Evolutionary conservation across 495 filamentous ascomycete genomes (phyloP), one percentile per base, ranked within the genome.

Genomic region (Glarea lozoyensis): DNA sequence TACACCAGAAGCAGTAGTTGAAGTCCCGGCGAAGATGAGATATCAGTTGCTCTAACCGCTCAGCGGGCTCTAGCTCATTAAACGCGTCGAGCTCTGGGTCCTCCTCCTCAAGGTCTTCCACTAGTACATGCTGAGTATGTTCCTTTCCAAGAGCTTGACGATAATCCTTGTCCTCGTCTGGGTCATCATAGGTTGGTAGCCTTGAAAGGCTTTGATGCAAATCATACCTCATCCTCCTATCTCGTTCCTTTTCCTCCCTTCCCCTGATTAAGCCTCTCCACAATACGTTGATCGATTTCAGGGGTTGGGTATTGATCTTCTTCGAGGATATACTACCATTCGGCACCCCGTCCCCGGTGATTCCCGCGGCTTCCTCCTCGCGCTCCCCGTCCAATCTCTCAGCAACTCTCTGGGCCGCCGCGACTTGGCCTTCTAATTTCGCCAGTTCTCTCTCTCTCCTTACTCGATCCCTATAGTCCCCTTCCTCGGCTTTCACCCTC

Each of bases 1-100:
- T 95, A 59, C 92, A 99, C 88, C 88, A 99, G 60, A 95, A 95
- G 66, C 92, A 99, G 58, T 99, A 99, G 30, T 70, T 61, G 53
- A 84, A 71, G 51, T 69, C 74, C 21, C 79, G 66, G 17, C 90
- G 72, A 29, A 99, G 56, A 59, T 83, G 78, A 17, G 60, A 50
- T 10, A 92, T 75, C 9, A 95, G 56, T 42, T 62, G 75, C 10
- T 64, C 56, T 39, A 96, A 57, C 48, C 72, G 73, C 51, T 94
- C 82, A 2, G 63, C 66, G 1, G 72, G 67, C 2, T 75, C 70
- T 3, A 89, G 61, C 4, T 70, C 71, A 51, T 88, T 81, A 52
- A 95, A 97, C 30, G 74, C 84, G n/a, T 88, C 82, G 36, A 99
- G 55, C 57, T 95, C 86, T 1, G 70, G 57, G 56, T 98, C 92